Evolutionary conservation across 1,139 yeast species (phyloP), one percentile per base, ranked within the genome.

Genomic region (Hansenula anomala): DNA sequence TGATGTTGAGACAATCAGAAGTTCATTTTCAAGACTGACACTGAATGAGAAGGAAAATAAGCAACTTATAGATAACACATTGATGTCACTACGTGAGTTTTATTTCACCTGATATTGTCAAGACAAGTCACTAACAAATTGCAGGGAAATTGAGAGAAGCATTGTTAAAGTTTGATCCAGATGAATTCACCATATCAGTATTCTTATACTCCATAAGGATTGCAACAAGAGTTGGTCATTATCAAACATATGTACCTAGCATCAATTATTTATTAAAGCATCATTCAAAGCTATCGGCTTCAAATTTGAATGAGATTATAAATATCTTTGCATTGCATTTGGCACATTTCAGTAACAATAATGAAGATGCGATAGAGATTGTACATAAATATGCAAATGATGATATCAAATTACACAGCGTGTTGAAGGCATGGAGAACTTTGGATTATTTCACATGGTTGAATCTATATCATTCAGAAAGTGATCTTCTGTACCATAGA

Each of bases 201-300:
- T 74, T 68, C 47, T 43, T 78, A 33, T 69, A 67, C 39, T 76
- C 82, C 0, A 63, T 73, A 6, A 54, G 79, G 34, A 60, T 75
- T 4, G 60, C 79, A 0, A 58, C 75, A 0, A 59, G 67, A 5
- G 55, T 70, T 6, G 78, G 78, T 3, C 75, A 74, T 46, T 72
- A 74, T 47, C 79, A 76, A 44, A 73, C 84, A 1, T 79, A 77
- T 47, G 45, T 78, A 1, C 83, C 85, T 1, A 65, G 79, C 36
- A 70, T 76, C 8, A 56, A 56, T 30, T 70, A 67, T 47, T 54
- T 76, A 12, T 54, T 76, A 32, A 51, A 37, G 20, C 23, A 44
- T 12, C 6, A 35, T 14, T 38, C 33, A 0, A 37, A 61, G 1
- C 51, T 75, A 17, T 44, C 49, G 1, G 36, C 42, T 0, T 41